Percentiles rank a stretch among this genome's conserved stretches.
phyloP scores from a whole-genome alignment of 495 filamentous ascomycete species.

The Hypoxylon subgilvum region DNA sequence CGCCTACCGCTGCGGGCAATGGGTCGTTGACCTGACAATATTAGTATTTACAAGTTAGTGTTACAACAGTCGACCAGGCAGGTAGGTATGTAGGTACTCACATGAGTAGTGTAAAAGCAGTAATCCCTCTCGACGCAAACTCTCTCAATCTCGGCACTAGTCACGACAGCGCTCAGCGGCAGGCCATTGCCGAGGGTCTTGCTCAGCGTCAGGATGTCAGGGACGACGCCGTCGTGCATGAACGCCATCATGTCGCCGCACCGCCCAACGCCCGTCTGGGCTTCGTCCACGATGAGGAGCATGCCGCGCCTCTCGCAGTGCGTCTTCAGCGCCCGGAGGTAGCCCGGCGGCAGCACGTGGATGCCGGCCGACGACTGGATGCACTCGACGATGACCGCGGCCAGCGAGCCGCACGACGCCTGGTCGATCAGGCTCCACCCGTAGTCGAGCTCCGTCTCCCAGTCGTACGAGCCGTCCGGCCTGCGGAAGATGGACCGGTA shows the following conservation, averaged over 20 bases:
- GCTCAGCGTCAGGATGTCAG: constrained; percentile 59
- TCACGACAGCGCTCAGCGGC: constrained; percentile 58
- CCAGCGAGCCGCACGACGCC: constrained; percentile 60
- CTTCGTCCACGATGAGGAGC: constrained; percentile 63
- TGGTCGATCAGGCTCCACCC: constrained; percentile 60
- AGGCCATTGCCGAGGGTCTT: constrained; percentile 64
- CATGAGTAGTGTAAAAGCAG: constrained; percentile 46
- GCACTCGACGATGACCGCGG: constrained; percentile 62
- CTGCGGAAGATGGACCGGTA: constrained; percentile 60
- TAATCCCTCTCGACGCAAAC: constrained; percentile 46
- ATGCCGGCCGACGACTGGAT: constrained; percentile 60
- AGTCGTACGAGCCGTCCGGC: constrained; percentile 61
- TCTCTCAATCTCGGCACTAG: constrained; percentile 53
- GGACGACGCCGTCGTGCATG: constrained; percentile 53
- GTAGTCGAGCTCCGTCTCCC: constrained; percentile 62
- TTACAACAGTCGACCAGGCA: too few species aligned
- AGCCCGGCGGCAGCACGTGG: constrained; percentile 54
- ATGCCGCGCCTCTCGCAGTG: constrained; percentile 58
- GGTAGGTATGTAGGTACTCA: too few species aligned
- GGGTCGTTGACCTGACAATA: constrained; percentile 58
- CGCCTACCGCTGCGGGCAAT: constrained; percentile 59
- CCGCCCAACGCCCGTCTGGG: constrained; percentile 60
- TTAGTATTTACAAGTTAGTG: not conserved
- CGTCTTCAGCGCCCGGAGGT: constrained; percentile 51
- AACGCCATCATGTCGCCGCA: constrained; percentile 60